Evolutionary conservation across 495 filamentous ascomycete species (phyloP), one percentile per base, ranked within the genome.

Genomic region (Chaetomium fimeti): DNA sequence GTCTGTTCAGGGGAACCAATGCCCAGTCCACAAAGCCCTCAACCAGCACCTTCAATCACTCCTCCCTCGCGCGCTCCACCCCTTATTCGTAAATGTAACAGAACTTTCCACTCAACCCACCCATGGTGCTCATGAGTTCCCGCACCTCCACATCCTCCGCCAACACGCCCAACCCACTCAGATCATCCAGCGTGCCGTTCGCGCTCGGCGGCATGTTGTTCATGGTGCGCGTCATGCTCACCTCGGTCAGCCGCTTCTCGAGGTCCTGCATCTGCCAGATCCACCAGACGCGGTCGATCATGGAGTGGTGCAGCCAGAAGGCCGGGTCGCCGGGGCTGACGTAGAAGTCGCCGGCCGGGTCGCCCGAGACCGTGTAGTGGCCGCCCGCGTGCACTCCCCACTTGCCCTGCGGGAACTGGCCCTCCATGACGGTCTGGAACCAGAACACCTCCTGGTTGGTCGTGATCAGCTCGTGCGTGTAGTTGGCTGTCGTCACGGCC

Each of bases 261-360:
- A 78, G 67, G 63, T 90, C 80, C 65, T 83, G 71, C 52, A 79
- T 80, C 76, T 91, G 88, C 89, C 89, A 91, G 22, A 86, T 85
- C 82, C 85, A 88, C 80, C 83, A 91, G 2, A 85, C 61, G 15
- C 85, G 83, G 70, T 90, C 88, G 47, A 91, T 79, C 82, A 83
- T 82, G 20, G 78, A 78, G 70, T 90, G 89, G 70, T 91, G 89
- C 38, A 87, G 77, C 71, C 76, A 91, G 72, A 91, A 91, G 7
- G 76, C 80, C 9, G 88, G 88, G 60, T 90, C 89, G 8, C 85
- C 85, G 3, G 87, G 84, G 29, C 78, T 83, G 12, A 75, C 76
- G 65, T 78, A 89, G 28, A 86, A 72, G 71, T 89, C 88, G 13
- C 71, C 70, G 0, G 78, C 82, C 13, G 75, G 77, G 45, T 73